phyloP scores from a whole-genome alignment of 2,329 filamentous ascomycete species.

The Aspergillus alliaceus region DNA sequence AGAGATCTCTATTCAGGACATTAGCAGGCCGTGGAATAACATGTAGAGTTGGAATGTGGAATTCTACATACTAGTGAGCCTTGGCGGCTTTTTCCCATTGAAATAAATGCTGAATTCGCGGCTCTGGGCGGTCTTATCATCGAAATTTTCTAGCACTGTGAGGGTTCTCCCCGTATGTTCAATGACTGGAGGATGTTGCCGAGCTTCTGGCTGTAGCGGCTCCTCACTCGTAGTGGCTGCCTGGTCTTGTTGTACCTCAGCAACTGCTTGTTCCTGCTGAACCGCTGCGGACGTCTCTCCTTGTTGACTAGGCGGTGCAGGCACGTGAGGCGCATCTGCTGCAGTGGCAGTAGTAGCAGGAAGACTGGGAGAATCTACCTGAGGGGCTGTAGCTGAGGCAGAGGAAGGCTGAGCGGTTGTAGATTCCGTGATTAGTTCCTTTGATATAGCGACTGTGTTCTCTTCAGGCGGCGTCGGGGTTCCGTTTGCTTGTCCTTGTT shows the following conservation, averaged over 20 bases:
- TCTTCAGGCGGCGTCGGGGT: background rate
- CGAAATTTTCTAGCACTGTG: conserved; percentile 60
- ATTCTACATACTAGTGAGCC: conserved; percentile 46
- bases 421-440: background rate
- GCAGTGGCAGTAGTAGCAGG: background rate
- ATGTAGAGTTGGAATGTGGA: background rate
- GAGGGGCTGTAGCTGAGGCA: background rate
- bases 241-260: conserved; percentile 20
- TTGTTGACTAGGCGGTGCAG: conserved; percentile 6
- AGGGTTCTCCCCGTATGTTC: conserved; percentile 58
- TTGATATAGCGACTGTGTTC: background rate
- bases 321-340: background rate
- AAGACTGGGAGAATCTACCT: background rate
- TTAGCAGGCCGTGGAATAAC: conserved; percentile 5
- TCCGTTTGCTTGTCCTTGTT: background rate
- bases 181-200: conserved; percentile 38
- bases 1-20: conserved; percentile 38
- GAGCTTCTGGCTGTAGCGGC: conserved; percentile 25
- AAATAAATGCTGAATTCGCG: conserved; percentile 58
- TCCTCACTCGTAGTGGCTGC: conserved; percentile 14
- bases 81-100: conserved; percentile 50
- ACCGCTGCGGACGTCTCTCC: background rate
- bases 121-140: conserved; percentile 55
- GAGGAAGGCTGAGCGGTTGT: background rate
- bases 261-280: conserved; percentile 9